These are phyloP conservation scores for Whalleya microplaca DNA, from an alignment of 2,329 filamentous ascomycete genomes.

Conservation along the genomic window DNA sequence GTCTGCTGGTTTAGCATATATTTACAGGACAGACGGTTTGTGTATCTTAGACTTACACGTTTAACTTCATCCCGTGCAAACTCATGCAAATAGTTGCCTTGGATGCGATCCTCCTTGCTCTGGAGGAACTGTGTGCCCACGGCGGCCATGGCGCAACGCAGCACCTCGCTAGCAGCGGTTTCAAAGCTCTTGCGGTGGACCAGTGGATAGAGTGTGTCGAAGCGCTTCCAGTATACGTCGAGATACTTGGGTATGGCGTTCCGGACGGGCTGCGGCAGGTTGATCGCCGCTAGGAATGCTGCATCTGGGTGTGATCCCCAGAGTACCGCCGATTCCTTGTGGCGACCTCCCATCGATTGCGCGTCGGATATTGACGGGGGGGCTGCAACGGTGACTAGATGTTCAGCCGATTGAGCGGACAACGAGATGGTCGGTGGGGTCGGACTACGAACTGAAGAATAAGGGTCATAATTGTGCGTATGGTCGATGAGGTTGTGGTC, in stretches of 20 bases:
- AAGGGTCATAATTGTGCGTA: slow-evolving; percentile 41
- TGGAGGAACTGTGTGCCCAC: slow-evolving; percentile 56
- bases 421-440: slow-evolving; percentile 49
- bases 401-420: slow-evolving; percentile 51
- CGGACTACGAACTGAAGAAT: slow-evolving; percentile 53
- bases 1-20: slow-evolving; percentile 20
- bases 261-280: slow-evolving; percentile 41
- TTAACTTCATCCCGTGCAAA: slow-evolving; percentile 55
- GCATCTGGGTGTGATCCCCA: slow-evolving; percentile 39
- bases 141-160: slow-evolving; percentile 61
- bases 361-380: slow-evolving; percentile 43
- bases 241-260: slow-evolving; percentile 54
- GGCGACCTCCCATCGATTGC: slow-evolving; percentile 43
- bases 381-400: slow-evolving; percentile 51
- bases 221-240: slow-evolving; percentile 56
- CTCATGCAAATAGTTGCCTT: slow-evolving; percentile 55
- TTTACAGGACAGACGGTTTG: neutral
- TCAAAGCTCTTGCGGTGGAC: slow-evolving; percentile 53
- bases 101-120: slow-evolving; percentile 52
- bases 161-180: slow-evolving; percentile 46
- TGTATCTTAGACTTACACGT: slow-evolving; percentile 46
- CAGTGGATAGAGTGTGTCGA: slow-evolving; percentile 53
- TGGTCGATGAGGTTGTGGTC: slow-evolving; percentile 40
- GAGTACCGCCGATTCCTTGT: slow-evolving; percentile 45
- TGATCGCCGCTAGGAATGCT: slow-evolving; percentile 43